Base-by-base conservation (phyloP, 345 rosid genomes). In the Sapria himalayana region DNA sequence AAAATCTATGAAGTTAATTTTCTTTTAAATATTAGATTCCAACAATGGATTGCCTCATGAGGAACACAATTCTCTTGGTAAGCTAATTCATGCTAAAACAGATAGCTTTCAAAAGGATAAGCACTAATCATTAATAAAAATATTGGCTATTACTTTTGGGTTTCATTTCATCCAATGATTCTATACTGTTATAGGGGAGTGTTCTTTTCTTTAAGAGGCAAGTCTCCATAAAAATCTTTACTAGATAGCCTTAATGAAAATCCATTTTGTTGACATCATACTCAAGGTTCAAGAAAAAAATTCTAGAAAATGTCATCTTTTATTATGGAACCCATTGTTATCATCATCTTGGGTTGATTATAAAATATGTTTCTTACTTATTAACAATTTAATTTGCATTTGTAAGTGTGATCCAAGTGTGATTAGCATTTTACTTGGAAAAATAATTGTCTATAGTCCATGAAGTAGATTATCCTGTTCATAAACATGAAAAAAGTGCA, bases 191-290 rank as follows among this genome's bases (percentile, higher is more conserved):
- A 53, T 65, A 85, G 96, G 64, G 74, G 91, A 77, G 73, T 66
- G 58, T 58, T 70, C 71, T 64, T 75, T 73, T 49, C 49, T 65
- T 53, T 75, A 57, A 65, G 77, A 71, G 66, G 82, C 69, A 60
- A 71, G 71, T 58, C 81, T 93, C 67, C 81, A 85, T 1, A 78
- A 73, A 34, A 85, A 74, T 67, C 76, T 63, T n/a, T 71, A 78
- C 59, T 86, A 92, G 18, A 79, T 74, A 31, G 92, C 92, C 57
- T 33, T 73, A n/a, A 58, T 85, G 65, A 78, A 69, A 63, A 75
- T 51, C 35, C 86, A 86, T 34, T 85, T 81, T 62, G 94, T 86
- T 27, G 94, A 85, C 45, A 85, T 92, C 48, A 81, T 81, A 33
- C 64, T 81, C 41, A 85, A 75, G 66, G 96, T 92, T 59, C 72